Base-by-base conservation (phyloP, 345 rosid species). In the Eutrema yunnanense region DNA sequence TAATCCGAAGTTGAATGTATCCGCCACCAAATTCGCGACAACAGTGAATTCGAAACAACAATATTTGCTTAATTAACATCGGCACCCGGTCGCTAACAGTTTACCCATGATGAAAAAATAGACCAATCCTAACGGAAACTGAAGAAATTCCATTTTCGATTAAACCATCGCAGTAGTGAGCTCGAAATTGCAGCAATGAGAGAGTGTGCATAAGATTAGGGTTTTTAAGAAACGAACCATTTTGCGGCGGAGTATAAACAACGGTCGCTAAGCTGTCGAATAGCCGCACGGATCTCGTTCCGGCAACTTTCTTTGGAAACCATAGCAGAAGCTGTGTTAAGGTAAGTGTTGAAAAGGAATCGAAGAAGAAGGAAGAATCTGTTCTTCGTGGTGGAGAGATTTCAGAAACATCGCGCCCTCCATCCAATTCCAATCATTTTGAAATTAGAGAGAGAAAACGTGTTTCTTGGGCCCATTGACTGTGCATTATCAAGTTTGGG, bases 161-260 rank as follows among this genome's bases (percentile, higher is more conserved):
- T 1, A 61, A 36, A 33, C 12, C 8, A 66, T 32, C 6, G 12
- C 36, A 44, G 26, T 5, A 72, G 53, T 48, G 78, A 72, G 70
- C 3, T 52, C 13, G 62, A 62, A 38, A 51, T 49, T 22, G 10
- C 27, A 43, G 13, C n/a, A 73, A 12, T 22, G 32, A 8, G 37
- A 9, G 61, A 40, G 29, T 13, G 5, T 42, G 48, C 6, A 51
- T 16, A 49, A 50, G 27, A 79, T 59, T 56, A 82, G 86, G 92
- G 87, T 89, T 89, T 54, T 81, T n/a, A 30, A 27, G 46, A 58
- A 51, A n/a, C 56, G 53, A 59, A 95, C 99, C 99, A 95, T 81
- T 86, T 88, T 61, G 96, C 83, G 59, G 97, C 96, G 58, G 93
- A 85, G 86, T 88, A 86, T 67, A 95, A 89, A 68, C 97, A 84